Percentiles rank a stretch among this genome's conserved stretches.
Evolutionary conservation across 2,329 filamentous ascomycete species (phyloP).

Genomic region (Rugonectria rugulosa): DNA sequence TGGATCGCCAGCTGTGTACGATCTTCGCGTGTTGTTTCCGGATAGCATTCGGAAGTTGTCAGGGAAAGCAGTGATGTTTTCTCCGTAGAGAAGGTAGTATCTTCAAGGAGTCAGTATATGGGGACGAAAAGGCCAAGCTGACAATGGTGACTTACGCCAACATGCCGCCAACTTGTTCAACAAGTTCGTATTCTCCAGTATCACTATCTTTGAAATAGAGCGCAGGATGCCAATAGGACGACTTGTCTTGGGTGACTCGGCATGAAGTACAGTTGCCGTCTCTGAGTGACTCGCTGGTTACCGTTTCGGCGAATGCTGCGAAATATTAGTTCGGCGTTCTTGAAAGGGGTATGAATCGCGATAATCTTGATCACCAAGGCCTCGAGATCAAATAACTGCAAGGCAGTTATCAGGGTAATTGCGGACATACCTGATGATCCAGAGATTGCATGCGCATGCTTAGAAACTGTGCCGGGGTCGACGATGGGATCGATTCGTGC

Average conservation of each 20-base stretch:
- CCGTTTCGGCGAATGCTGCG: constrained; percentile 69
- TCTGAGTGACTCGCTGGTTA: constrained; percentile 65
- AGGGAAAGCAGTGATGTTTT: constrained; percentile 77
- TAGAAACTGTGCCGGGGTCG: constrained; percentile 62
- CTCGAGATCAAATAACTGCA: neutral
- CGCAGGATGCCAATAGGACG: constrained; percentile 85
- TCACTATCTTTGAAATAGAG: constrained; percentile 76
- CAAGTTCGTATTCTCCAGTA: constrained; percentile 72
- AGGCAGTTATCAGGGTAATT: too few species aligned
- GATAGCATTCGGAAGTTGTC: constrained; percentile 82
- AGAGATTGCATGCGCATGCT: constrained; percentile 78
- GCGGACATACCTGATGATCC: constrained; percentile 74
- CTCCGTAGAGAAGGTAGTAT: constrained; percentile 81
- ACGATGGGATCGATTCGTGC: constrained; percentile 82
- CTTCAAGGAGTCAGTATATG: constrained; percentile 48
- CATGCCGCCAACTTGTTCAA: constrained; percentile 81
- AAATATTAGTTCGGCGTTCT: constrained; percentile 26
- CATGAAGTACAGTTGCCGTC: constrained; percentile 80
- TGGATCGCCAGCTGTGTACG: constrained; percentile 74
- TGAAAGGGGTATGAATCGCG: neutral
- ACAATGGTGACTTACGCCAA: constrained; percentile 70
- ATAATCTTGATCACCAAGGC: neutral
- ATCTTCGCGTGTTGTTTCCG: constrained; percentile 72
- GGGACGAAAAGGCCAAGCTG: neutral
- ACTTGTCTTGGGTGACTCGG: constrained; percentile 80